Percentiles rank a stretch among this genome's conserved stretches.
These are phyloP conservation scores for Alternaria triticimaculans DNA, from an alignment of 2,329 filamentous ascomycete species.

Conservation along the genomic window DNA sequence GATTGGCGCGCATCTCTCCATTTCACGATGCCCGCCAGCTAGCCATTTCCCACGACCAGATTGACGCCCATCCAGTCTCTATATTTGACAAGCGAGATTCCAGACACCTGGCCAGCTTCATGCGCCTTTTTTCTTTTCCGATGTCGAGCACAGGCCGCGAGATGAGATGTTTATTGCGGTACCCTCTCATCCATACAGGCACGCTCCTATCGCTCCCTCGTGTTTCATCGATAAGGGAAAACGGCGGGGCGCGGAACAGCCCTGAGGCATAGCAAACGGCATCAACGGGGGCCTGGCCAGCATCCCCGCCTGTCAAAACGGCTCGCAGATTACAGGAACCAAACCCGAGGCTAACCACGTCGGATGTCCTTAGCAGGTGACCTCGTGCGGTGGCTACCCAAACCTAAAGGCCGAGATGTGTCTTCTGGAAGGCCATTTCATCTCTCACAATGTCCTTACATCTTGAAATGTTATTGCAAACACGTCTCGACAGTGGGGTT, in stretches of 20 bases:
- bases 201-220: neutral
- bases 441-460: neutral
- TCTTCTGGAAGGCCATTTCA: neutral
- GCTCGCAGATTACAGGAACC: constrained; percentile 20
- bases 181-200: neutral
- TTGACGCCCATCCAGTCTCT: constrained; percentile 35
- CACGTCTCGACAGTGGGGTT: neutral
- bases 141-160: neutral
- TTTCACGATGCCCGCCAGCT: constrained; percentile 8
- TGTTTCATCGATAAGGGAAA: constrained; percentile 14
- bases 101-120: constrained; percentile 17
- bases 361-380: constrained; percentile 6
- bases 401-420: constrained; percentile 4
- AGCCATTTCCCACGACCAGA: constrained; percentile 16
- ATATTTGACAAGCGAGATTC: constrained; percentile 22
- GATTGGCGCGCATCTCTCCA: constrained; percentile 36
- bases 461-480: neutral
- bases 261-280: constrained; percentile 3
- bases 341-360: constrained; percentile 10
- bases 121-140: constrained; percentile 1
- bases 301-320: constrained; percentile 8
- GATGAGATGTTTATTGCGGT: constrained; percentile 3
- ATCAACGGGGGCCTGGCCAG: constrained; percentile 2
- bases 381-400: constrained; percentile 2
- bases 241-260: constrained; percentile 6